Base-by-base conservation (phyloP, 129 eudicot species). In the Flaveria trinervia region DNA sequence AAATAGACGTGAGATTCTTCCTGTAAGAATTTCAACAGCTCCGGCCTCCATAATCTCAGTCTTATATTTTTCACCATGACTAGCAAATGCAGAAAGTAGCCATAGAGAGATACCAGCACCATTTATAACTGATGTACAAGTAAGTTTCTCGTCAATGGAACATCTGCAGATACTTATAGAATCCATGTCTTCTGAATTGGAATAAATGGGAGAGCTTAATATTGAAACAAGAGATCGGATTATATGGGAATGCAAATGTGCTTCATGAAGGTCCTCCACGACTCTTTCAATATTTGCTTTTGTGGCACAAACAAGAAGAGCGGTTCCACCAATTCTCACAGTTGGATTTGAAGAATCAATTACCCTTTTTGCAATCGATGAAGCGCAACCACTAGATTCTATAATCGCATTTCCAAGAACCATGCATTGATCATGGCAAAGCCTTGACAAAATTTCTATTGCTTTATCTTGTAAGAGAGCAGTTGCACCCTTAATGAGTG, bases 21-120 rank as follows among this genome's bases (percentile, higher is more conserved):
- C 97, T 2, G 99, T 91, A 54, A 95, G 94, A 46, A 89, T 85
- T 83, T 95, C 99, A 82, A 95, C 83, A 45, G 92, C 92, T 69
- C 91, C 99, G 57, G 97, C 97, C 71, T 91, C 97, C 96, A 88
- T 89, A 62, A 95, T 85, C 87, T 84, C 91, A 65, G 41, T 39
- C 86, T 83, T 95, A 68, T 83, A 81, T 79, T 82, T 89, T 59
- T 74, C 94, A 74, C 86, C 93, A 60, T 84, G 85, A 77, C 90
- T 68, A 71, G 99, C 96, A 78, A 95, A 88, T 28, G 88, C 88
- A 78, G 97, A 87, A 72, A 95, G 96, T 68, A 95, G 93, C 99
- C 99, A 95, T 74, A 89, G 70, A 20, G 88, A 84, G 23, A 89
- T 89, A 77, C 85, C 90, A 68, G 87, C 83, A 41, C 97, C 94